Conservation (phyloP, 2,329 filamentous ascomycete genomes). For the Neurospora sp. region DNA sequence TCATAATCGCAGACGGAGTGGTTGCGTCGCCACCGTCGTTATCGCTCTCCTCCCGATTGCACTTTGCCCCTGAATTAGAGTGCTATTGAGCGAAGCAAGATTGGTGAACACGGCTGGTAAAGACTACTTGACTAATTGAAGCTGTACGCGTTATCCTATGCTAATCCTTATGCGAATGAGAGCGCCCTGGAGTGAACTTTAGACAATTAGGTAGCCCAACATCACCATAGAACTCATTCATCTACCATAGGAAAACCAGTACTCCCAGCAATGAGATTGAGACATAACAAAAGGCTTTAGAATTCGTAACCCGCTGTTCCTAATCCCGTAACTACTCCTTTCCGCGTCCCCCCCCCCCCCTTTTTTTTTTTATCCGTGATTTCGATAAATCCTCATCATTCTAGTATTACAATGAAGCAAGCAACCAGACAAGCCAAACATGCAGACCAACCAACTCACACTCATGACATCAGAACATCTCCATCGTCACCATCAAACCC, state of each 20-base stretch:
- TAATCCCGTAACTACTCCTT: neutral
- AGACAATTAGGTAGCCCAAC: neutral
- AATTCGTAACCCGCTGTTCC: neutral
- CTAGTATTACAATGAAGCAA: neutral
- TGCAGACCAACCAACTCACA: neutral
- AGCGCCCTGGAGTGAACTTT: too few relatives aligned
- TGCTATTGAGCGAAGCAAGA: neutral
- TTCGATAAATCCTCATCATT: neutral
- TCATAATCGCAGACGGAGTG: neutral
- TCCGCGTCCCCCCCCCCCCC: neutral
- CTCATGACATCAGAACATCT: slow-evolving; percentile 28
- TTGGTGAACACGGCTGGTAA: neutral
- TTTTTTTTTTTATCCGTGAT: neutral
- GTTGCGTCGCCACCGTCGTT: neutral
- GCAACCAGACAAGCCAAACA: neutral
- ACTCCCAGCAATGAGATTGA: neutral
- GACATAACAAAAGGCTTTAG: neutral
- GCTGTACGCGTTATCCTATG: neutral
- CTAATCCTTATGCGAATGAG: neutral
- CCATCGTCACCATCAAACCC: slow-evolving; percentile 42
- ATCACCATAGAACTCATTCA: neutral
- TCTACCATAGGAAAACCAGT: neutral
- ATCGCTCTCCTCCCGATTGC: too few relatives aligned
- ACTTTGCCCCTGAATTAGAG: neutral
- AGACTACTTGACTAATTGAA: too few relatives aligned